These are phyloP conservation scores for Oehlia diaphana DNA, from an alignment of 192 early-diverging fungal genomes.

Conservation along the genomic window DNA sequence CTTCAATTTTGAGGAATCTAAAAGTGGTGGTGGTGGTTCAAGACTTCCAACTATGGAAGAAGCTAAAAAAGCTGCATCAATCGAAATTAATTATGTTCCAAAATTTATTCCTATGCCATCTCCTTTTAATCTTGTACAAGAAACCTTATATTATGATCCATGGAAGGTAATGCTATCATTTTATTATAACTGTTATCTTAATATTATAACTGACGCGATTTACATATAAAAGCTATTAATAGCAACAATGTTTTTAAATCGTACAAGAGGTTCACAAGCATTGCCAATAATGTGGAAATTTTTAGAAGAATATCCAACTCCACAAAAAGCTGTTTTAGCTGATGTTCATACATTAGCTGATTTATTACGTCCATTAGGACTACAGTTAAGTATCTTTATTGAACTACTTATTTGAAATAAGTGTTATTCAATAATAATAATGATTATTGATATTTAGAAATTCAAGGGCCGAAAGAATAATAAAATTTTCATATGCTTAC, in stretches of 20 bases:
- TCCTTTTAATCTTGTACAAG: conserved; percentile 29
- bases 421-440: not conserved
- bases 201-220: not conserved
- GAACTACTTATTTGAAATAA: not conserved
- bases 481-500: conserved; percentile 26
- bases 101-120: conserved; percentile 29
- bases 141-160: conserved; percentile 29
- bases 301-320: conserved; percentile 23
- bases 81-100: not conserved
- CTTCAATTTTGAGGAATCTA: not conserved
- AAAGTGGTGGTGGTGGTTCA: not conserved
- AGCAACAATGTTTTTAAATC: conserved; percentile 28
- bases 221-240: conserved; percentile 10
- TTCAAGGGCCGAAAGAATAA: conserved; percentile 15
- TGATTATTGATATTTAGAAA: not conserved
- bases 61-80: not conserved
- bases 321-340: conserved; percentile 19
- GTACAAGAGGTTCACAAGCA: conserved; percentile 16
- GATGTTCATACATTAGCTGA: not conserved
- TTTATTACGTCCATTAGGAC: conserved; percentile 26
- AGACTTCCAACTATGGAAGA: not conserved
- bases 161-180: conserved; percentile 20
- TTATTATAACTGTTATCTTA: not conserved
- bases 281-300: conserved; percentile 30
- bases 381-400: conserved; percentile 20